Evolutionary conservation across 805 yeast species (phyloP), one percentile per base, ranked within the genome.

Genomic region (Wickerhamiella spandovensis): DNA sequence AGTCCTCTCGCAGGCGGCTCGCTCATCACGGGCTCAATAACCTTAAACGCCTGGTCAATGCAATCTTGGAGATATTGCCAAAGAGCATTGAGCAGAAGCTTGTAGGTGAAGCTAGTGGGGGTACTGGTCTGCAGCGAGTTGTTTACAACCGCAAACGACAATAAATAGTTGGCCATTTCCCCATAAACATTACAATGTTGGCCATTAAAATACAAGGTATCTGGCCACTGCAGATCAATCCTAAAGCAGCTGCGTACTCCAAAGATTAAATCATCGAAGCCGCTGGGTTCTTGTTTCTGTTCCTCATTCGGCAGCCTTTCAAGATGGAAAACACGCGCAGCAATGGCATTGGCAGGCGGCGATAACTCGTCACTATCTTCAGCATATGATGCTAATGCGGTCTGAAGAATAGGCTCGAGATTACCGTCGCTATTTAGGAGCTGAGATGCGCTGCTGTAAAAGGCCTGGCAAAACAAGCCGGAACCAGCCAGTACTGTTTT

Each of bases 161-260:
- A 43, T 24, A 43, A 23, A 43, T 23, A 43, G 20, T 35, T 21
- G 21, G 32, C 28, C 21, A 43, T 43, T 12, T 43, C 45, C 23
- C 35, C 32, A n/a, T 43, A 43, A 17, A 23, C 45, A 10, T 23
- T 12, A 17, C 45, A 43, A 22, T 43, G 45, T 20, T 8, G 30
- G 13, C 17, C 32, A 5, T 21, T 23, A 17, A 43, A 43, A 24
- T 43, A 43, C 32, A 43, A 17, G 24, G 20, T 43, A 3, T 48
- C 50, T 5, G 61, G 62, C 60, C 61, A 59, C n/a, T 55, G 48
- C 18, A 58, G 49, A 5, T 46, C 38, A 28, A 57, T 38, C 5
- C 20, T 10, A 22, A 58, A 48, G 35, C 39, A 43, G 43, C 52
- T 49, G 24, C 54, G 48, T 25, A 50, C 30, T 2, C 54, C 51